Evolutionary conservation across 805 yeast genomes (phyloP).

Genomic region (Zygosaccharomyces bisporus): DNA sequence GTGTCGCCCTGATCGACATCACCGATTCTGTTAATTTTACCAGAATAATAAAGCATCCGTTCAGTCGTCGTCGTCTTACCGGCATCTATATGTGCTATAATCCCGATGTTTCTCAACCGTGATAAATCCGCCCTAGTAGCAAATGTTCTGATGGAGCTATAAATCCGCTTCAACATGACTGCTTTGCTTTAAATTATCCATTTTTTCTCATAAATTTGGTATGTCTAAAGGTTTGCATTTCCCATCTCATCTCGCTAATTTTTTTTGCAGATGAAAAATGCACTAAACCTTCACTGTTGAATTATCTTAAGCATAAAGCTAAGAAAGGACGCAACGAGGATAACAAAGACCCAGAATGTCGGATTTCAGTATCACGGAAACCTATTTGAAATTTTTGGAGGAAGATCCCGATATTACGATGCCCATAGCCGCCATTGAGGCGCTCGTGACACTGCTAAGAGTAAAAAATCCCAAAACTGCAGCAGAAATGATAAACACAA

Average conservation of each 20-base stretch:
- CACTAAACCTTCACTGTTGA: background rate
- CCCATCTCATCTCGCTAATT: slow-evolving; percentile 4
- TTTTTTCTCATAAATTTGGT: no score
- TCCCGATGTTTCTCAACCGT: slow-evolving; percentile 78
- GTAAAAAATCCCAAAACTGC: slow-evolving; percentile 89
- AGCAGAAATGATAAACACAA: slow-evolving; percentile 80
- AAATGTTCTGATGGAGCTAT: slow-evolving; percentile 11
- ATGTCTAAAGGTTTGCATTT: no score
- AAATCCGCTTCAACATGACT: slow-evolving; percentile 6
- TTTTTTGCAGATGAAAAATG: slow-evolving; percentile 4
- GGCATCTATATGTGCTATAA: slow-evolving; percentile 98
- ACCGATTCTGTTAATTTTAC: slow-evolving; percentile 75
- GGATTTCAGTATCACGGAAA: slow-evolving; percentile 73
- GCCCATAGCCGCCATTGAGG: slow-evolving; percentile 99
- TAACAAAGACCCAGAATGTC: slow-evolving; percentile 16
- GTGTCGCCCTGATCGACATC: slow-evolving; percentile 97
- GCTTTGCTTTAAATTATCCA: background rate
- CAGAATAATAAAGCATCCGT: slow-evolving; percentile 86
- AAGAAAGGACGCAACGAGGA: background rate
- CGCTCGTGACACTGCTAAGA: slow-evolving; percentile 76
- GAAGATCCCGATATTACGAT: slow-evolving; percentile 97
- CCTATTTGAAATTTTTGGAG: slow-evolving; percentile 73
- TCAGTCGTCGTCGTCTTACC: slow-evolving; percentile 98
- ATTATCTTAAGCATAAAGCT: background rate
- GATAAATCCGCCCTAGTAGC: slow-evolving; percentile 19